Evolutionary conservation across 1,139 yeast genomes (phyloP).

Genomic region (Eremothecium cymbalariae): DNA sequence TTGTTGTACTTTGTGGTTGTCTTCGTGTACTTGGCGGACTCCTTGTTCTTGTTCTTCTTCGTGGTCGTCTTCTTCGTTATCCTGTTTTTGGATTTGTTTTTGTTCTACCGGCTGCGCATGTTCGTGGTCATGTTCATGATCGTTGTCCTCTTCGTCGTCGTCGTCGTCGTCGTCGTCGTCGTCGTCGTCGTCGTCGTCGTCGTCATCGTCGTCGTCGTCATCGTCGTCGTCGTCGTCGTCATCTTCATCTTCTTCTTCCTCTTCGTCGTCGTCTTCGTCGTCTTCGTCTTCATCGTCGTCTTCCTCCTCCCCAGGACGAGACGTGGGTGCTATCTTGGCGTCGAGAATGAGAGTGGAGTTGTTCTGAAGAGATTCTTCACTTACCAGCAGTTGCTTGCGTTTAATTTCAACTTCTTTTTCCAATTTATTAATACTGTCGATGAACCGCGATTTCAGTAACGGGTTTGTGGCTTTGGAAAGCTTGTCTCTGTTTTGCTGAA

Average conservation of each 20-base stretch:
- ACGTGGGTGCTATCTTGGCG: conserved; percentile 21
- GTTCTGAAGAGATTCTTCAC: conserved; percentile 30
- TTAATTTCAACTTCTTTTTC: conserved; percentile 79
- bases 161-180: conserved; percentile 29
- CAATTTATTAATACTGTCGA: conserved; percentile 70
- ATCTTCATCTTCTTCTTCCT: conserved; percentile 29
- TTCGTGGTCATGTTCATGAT: conserved; percentile 28
- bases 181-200: conserved; percentile 28
- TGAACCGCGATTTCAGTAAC: conserved; percentile 78
- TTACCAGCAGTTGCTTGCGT: conserved; percentile 53
- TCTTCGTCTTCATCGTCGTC: conserved; percentile 28
- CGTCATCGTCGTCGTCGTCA: conserved; percentile 29
- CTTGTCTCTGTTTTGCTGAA: conserved; percentile 66
- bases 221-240: conserved; percentile 28
- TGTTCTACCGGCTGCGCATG: no score
- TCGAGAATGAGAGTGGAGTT: conserved; percentile 24
- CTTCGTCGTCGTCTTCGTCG: conserved; percentile 31
- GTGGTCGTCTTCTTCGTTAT: conserved; percentile 27
- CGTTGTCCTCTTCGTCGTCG: conserved; percentile 26
- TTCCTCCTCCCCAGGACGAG: conserved; percentile 25
- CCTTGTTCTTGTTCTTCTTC: conserved; percentile 34
- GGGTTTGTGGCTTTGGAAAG: conserved; percentile 75
- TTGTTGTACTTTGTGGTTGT: conserved; percentile 5
- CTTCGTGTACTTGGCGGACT: conserved; percentile 13
- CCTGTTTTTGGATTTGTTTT: conserved; percentile 32